A percentile compares a stretch with the other conserved stretches of the same genome.
These are phyloP conservation scores for Cyclotella distinguenda DNA, from an alignment of 108 stramenopile genomes.

Conservation along the genomic window DNA sequence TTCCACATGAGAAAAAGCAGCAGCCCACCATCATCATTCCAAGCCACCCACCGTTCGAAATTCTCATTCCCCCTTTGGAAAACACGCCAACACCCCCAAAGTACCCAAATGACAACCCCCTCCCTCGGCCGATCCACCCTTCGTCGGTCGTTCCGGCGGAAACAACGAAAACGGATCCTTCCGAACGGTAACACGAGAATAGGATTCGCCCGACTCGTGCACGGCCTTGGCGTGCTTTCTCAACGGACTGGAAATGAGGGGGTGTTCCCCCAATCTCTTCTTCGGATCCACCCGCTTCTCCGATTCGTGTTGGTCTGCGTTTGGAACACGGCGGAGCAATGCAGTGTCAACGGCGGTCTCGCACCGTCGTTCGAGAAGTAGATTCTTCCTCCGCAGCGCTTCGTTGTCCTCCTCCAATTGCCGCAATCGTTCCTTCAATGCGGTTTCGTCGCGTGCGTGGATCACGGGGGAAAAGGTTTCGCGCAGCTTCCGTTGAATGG, in stretches of 20 bases:
- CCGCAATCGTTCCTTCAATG: slow-evolving; percentile 9
- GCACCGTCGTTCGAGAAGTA: slow-evolving; percentile 8
- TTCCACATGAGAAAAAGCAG: too few species aligned
- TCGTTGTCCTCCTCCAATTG: slow-evolving; percentile 25
- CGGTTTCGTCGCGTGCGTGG: neutral
- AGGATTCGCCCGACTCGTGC: slow-evolving; percentile 20
- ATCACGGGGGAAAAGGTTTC: neutral
- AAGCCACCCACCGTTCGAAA: too few species aligned
- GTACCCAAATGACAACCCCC: neutral
- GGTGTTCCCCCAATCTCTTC: slow-evolving; percentile 22
- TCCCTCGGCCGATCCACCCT: neutral
- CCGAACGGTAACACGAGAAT: slow-evolving; percentile 16
- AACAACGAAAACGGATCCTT: slow-evolving; percentile 28
- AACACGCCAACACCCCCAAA: neutral
- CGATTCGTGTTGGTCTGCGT: neutral
- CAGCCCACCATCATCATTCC: too few species aligned
- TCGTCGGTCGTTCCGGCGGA: slow-evolving; percentile 3
- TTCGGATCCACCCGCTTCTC: neutral
- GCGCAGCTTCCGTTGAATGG: neutral
- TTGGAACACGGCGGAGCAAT: too few species aligned
- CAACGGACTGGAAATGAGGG: slow-evolving; percentile 20
- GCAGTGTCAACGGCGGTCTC: too few species aligned
- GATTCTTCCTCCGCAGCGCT: slow-evolving; percentile 15
- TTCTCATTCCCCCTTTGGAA: neutral
- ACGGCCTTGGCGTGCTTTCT: slow-evolving; percentile 29